A percentile compares a stretch with the other conserved stretches of the same genome.
Evolutionary conservation across 768 basidiomycete species (phyloP).

Genomic region (Amanita subjunquillea): DNA sequence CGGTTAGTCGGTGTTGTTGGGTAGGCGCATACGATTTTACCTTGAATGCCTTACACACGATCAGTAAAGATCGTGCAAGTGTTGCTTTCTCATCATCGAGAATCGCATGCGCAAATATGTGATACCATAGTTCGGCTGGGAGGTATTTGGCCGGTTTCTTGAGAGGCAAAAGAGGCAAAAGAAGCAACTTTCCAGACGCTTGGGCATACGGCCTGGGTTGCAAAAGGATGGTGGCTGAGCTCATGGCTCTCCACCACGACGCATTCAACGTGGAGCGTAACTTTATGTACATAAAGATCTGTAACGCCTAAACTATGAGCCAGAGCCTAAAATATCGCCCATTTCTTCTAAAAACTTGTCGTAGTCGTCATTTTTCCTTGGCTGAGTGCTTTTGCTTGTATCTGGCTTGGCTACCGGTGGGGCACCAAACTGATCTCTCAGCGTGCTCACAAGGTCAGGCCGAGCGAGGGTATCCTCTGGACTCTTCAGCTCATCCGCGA

Average conservation of each 20-base stretch:
- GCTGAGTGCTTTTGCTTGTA: slow-evolving; percentile 11
- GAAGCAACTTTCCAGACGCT: slow-evolving; percentile 45
- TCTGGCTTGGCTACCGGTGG: slow-evolving; percentile 13
- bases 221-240: slow-evolving; percentile 36
- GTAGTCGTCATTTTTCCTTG: slow-evolving; percentile 54
- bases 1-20: not conserved
- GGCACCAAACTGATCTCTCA: slow-evolving; percentile 52
- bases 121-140: slow-evolving; percentile 64
- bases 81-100: slow-evolving; percentile 12
- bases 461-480: slow-evolving; percentile 28
- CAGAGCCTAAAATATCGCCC: slow-evolving; percentile 44
- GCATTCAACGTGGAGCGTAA: not conserved
- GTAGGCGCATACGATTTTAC: slow-evolving; percentile 17
- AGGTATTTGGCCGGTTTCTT: slow-evolving; percentile 41
- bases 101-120: slow-evolving; percentile 39
- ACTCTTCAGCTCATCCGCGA: slow-evolving; percentile 24
- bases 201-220: slow-evolving; percentile 59
- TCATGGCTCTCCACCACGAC: slow-evolving; percentile 14
- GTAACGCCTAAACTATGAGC: not conserved
- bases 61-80: slow-evolving; percentile 25
- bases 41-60: slow-evolving; percentile 36
- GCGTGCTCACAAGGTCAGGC: slow-evolving; percentile 55
- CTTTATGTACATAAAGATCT: not conserved
- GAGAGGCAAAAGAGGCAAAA: slow-evolving; percentile 60
- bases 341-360: slow-evolving; percentile 70